phyloP scores from a whole-genome alignment of 2,329 filamentous ascomycete species.

The Alternaria tenuissima region DNA sequence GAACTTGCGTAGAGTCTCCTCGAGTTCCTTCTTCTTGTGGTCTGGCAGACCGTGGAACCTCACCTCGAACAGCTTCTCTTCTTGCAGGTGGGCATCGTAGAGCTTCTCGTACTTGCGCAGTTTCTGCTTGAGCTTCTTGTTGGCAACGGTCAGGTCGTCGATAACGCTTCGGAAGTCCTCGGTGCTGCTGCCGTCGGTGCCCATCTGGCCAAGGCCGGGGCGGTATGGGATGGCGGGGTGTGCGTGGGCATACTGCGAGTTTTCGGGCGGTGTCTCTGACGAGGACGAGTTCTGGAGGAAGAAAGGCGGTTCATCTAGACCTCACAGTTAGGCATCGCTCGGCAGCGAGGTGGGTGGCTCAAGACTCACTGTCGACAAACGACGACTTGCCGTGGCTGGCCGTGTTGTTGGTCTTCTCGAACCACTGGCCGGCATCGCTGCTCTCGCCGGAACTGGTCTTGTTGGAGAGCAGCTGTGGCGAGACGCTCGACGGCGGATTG shows the following conservation, averaged over 20 bases:
- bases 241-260: constrained; percentile 20
- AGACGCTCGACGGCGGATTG: constrained; percentile 54
- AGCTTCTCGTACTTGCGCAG: constrained; percentile 74
- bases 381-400: constrained; percentile 49
- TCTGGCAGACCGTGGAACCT: constrained; percentile 77
- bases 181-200: constrained; percentile 65
- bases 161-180: constrained; percentile 85
- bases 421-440: constrained; percentile 62
- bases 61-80: constrained; percentile 84
- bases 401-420: constrained; percentile 61
- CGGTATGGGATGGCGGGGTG: constrained; percentile 39
- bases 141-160: constrained; percentile 85
- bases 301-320: constrained; percentile 54
- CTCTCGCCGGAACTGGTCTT: constrained; percentile 59
- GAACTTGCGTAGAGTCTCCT: constrained; percentile 76
- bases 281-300: constrained; percentile 57
- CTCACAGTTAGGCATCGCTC: background rate
- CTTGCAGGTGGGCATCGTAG: constrained; percentile 71
- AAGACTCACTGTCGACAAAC: constrained; percentile 53
- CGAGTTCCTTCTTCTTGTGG: constrained; percentile 78
- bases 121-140: constrained; percentile 78
- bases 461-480: constrained; percentile 41
- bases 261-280: constrained; percentile 53
- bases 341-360: background rate
- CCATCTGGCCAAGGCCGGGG: constrained; percentile 51